Conservation (phyloP, 192 early-diverging fungal genomes). For the Chytriomyces confervae region DNA sequence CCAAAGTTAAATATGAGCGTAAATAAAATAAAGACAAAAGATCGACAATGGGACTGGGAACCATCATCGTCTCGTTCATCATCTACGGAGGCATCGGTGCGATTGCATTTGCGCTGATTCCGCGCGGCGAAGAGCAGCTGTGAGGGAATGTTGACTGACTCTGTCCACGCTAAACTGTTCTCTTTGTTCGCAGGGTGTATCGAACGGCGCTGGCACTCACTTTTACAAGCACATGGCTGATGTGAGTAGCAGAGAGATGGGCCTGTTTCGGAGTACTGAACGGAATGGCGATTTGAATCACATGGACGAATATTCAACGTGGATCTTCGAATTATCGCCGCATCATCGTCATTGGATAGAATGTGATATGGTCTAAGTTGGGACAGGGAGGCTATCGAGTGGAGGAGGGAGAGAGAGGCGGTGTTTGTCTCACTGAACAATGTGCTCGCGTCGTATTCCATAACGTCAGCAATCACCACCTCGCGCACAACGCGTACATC, state of each 20-base stretch:
- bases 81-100: slow-evolving; percentile 22
- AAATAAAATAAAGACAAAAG: too few relatives aligned
- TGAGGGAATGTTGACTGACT: neutral
- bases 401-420: neutral
- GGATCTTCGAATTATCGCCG: too few relatives aligned
- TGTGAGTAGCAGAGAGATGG: slow-evolving; percentile 24
- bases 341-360: too few relatives aligned
- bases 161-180: neutral
- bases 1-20: too few relatives aligned
- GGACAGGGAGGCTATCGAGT: neutral
- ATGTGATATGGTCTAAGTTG: neutral
- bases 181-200: slow-evolving; percentile 1
- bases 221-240: slow-evolving; percentile 21
- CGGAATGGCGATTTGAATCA: too few relatives aligned
- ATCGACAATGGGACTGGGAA: slow-evolving; percentile 13
- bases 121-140: slow-evolving; percentile 19
- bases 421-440: too few relatives aligned
- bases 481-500: too few relatives aligned
- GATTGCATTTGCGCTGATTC: slow-evolving; percentile 2
- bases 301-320: too few relatives aligned
- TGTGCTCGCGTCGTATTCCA: too few relatives aligned
- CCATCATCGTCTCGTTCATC: slow-evolving; percentile 26
- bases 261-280: too few relatives aligned
- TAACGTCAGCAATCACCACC: too few relatives aligned
- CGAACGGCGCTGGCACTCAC: slow-evolving; percentile 21